Evolutionary conservation across 106 monocot genomes (phyloP).

Genomic region (Alisma plantagoaquatica): DNA sequence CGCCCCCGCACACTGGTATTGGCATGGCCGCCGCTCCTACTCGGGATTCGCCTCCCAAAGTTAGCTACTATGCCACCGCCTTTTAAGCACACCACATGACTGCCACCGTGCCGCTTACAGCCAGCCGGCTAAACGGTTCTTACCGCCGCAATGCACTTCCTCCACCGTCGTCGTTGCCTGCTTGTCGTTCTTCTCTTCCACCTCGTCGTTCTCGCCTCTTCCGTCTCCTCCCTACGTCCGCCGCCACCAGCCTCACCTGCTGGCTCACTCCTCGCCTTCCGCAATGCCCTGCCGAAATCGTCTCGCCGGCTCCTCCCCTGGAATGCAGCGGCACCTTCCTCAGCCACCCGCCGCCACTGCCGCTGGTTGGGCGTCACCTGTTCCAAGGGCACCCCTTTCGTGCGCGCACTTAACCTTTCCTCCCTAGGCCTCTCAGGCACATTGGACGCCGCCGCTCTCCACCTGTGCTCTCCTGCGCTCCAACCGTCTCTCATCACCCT

Average conservation of each 20-base stretch:
- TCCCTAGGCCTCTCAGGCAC: slow-evolving; percentile 1
- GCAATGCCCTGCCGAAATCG: slow-evolving; percentile 10
- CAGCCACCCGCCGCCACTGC: slow-evolving; percentile 24
- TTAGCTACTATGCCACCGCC: no score
- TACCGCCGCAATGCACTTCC: neutral
- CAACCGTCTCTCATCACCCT: slow-evolving; percentile 15
- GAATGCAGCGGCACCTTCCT: slow-evolving; percentile 8
- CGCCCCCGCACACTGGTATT: no score
- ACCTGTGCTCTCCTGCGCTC: slow-evolving; percentile 26
- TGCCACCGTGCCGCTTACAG: no score
- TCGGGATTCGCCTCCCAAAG: no score
- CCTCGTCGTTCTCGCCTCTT: neutral
- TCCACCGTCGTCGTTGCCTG: no score
- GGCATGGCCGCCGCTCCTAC: no score
- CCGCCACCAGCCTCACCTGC: neutral
- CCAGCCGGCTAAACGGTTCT: no score
- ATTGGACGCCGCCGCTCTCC: slow-evolving; percentile 2
- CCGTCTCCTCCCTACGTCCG: neutral
- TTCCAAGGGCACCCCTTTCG: slow-evolving; percentile 3
- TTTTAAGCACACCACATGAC: no score
- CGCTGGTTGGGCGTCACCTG: slow-evolving; percentile 39
- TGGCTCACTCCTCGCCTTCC: slow-evolving; percentile 33
- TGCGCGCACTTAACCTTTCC: slow-evolving; percentile 36
- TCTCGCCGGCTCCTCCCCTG: slow-evolving; percentile 38
- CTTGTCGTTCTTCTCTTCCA: neutral